phyloP scores from a whole-genome alignment of 139 green algal genomes.

The Chlorokybus atmophyticus region DNA sequence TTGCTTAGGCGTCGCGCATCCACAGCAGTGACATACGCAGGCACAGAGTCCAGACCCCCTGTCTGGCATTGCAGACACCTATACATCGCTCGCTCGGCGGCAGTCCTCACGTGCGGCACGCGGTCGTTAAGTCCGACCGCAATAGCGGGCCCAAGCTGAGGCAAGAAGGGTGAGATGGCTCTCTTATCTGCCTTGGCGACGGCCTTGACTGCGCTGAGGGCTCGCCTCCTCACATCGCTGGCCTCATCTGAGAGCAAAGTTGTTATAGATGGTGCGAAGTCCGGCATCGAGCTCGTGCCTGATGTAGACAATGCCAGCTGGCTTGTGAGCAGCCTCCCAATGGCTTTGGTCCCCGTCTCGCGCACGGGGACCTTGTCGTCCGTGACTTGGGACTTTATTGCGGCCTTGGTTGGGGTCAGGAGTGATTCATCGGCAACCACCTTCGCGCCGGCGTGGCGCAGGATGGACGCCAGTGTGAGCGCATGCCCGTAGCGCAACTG shows the following conservation, averaged over 20 bases:
- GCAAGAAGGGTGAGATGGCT: background rate
- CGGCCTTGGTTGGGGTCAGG: background rate
- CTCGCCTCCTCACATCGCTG: slow-evolving; percentile 15
- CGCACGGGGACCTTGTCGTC: slow-evolving; percentile 22
- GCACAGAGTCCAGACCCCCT: background rate
- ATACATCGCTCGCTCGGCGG: slow-evolving; percentile 12
- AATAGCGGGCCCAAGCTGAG: slow-evolving; percentile 5
- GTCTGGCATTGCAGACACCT: background rate
- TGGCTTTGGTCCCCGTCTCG: background rate
- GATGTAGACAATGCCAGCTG: too few relatives aligned
- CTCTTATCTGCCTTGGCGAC: slow-evolving; percentile 6
- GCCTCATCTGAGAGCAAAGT: slow-evolving; percentile 12
- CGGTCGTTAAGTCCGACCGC: slow-evolving; percentile 20
- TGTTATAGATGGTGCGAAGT: slow-evolving; percentile 5
- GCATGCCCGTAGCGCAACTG: slow-evolving; percentile 6
- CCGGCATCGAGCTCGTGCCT: background rate
- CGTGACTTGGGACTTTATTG: slow-evolving; percentile 2
- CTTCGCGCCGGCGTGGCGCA: slow-evolving; percentile 5
- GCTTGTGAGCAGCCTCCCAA: background rate
- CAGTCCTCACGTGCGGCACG: slow-evolving; percentile 15
- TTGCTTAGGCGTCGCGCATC: background rate
- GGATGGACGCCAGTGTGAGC: slow-evolving; percentile 17
- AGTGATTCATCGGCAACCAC: background rate
- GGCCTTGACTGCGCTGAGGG: slow-evolving; percentile 10
- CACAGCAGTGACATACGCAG: background rate